Conservation (phyloP, 441 rosid genomes). For the Mallotus repandus region DNA sequence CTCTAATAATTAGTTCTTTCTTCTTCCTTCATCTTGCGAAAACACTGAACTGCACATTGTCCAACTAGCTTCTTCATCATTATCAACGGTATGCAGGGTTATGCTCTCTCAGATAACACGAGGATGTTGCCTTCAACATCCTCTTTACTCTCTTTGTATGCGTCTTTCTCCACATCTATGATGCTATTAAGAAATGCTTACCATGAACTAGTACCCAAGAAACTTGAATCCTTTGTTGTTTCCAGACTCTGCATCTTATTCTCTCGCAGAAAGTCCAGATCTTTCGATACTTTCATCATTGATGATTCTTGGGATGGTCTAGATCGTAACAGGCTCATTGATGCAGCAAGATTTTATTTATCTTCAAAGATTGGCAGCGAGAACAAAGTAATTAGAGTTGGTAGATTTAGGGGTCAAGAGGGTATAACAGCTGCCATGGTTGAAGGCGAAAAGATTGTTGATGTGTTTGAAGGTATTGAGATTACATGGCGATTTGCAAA, state of each 20-base stretch:
- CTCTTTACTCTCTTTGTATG: conserved; percentile 14
- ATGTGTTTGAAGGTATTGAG: conserved; percentile 8
- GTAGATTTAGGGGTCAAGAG: conserved; percentile 3
- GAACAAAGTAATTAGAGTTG: conserved; percentile 9
- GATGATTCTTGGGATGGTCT: conserved; percentile 21
- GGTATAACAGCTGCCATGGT: not conserved
- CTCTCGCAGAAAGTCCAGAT: not conserved
- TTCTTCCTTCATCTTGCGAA: not conserved
- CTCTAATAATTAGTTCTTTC: not conserved
- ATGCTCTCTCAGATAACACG: not conserved
- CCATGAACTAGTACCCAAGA: conserved; percentile 5
- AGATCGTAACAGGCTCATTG: conserved; percentile 12
- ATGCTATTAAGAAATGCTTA: conserved; percentile 12
- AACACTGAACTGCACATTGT: not conserved
- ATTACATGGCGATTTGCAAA: not conserved
- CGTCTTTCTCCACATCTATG: conserved; percentile 22
- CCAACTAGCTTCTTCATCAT: no score
- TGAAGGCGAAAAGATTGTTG: conserved; percentile 9
- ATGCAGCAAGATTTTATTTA: conserved; percentile 7
- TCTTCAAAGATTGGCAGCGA: conserved; percentile 11
- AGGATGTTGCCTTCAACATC: conserved; percentile 18
- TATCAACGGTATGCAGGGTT: not conserved
- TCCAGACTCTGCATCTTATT: not conserved
- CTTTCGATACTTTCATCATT: conserved; percentile 15
- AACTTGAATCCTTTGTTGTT: conserved; percentile 1